Percentiles rank a stretch among this genome's conserved stretches.
Conservation (phyloP, 768 basidiomycete species). For the Daedaleopsis nitida region DNA sequence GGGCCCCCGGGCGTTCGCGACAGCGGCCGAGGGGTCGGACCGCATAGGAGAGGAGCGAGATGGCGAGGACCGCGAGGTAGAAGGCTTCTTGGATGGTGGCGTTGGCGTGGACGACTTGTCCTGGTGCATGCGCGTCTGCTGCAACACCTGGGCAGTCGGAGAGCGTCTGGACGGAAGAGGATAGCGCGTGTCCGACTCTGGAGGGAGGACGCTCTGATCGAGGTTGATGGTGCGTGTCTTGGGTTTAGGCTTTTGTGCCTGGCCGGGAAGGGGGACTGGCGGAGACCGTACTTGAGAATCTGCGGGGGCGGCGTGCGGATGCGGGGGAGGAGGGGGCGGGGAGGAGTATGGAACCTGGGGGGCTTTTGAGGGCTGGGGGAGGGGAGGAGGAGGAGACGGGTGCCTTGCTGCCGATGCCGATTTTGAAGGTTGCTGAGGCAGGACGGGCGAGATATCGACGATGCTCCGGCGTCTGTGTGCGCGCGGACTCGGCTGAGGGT, state of each 20-base stretch:
- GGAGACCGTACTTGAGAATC: neutral
- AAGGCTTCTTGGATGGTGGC: neutral
- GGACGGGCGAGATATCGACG: neutral
- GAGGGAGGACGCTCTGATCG: constrained; percentile 18
- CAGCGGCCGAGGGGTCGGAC: neutral
- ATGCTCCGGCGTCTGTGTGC: neutral
- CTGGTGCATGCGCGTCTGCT: neutral
- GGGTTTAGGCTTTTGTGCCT: constrained; percentile 7
- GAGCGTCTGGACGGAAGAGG: constrained; percentile 18
- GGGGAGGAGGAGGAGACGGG: neutral
- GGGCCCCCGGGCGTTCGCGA: constrained; percentile 1
- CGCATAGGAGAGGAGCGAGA: constrained; percentile 1
- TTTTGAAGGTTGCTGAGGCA: neutral
- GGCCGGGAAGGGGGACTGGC: neutral
- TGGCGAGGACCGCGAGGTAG: neutral
- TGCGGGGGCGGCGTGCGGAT: neutral
- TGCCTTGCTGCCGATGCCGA: neutral
- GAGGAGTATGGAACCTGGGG: neutral
- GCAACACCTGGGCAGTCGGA: constrained; percentile 1
- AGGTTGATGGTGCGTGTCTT: constrained; percentile 11
- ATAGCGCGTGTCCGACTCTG: constrained; percentile 19
- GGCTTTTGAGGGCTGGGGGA: neutral
- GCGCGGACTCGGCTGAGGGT: neutral
- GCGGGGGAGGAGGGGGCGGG: neutral
- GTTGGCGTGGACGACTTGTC: neutral